Base-by-base conservation (phyloP, 345 rosid genomes). In the Rhodamnia argentea region DNA sequence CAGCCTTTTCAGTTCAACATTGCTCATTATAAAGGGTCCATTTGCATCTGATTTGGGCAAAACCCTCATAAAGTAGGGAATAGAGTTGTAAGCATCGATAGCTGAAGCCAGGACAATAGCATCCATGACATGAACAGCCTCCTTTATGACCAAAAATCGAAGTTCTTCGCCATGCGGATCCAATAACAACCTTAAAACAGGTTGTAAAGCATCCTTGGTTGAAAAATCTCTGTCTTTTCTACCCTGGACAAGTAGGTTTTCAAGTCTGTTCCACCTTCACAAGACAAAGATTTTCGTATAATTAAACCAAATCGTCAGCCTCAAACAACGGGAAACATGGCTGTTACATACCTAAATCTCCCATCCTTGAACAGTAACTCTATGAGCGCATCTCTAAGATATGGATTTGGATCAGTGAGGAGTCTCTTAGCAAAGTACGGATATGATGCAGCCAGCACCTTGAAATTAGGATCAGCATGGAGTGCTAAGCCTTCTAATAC, bases 361-460 rank as follows among this genome's bases (percentile, higher is more conserved):
- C 99, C 99, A 90, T 97, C 99, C 91, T 97, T 97, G 87, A 97
- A 97, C 87, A 97, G 95, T 87, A 97, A 90, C 96, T 96, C 98
- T 52, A 97, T 87, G 87, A 97, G 99, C 85, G 99, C 98, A 89
- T 97, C 99, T 91, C 99, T 92, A 44, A 97, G 95, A 89, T 97
- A 97, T 55, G 99, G 98, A 90, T 94, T 95, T 85, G 97, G 95
- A 91, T 96, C 99, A 26, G 99, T 97, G 90, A 97, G 97, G 87
- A 97, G 98, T 92, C 99, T 94, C 91, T 96, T 97, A 60, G 99
- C 99, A 88, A 97, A 95, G 87, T 97, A 97, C 32, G 99, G 99
- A 90, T 97, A 96, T 42, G 99, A 96, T 84, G 99, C 97, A 90
- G 98, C 98, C 89, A 97, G 87, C 86, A 95, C 96, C 92, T 97